A percentile compares a stretch with the other conserved stretches of the same genome.
Conservation (phyloP, 352 stramenopile genomes). For the Phytophthora pisi region DNA sequence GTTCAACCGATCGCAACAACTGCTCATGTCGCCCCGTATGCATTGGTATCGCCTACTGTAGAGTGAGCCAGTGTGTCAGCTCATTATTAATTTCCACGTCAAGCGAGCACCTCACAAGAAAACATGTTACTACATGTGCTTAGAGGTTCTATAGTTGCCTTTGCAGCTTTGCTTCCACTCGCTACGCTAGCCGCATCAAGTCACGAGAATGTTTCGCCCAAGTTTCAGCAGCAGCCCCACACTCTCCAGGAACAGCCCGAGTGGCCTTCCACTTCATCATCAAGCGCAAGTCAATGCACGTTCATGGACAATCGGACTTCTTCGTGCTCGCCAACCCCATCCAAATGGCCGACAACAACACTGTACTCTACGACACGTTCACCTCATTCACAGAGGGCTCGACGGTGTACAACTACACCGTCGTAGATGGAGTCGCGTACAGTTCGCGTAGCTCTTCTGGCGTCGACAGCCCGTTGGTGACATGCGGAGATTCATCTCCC, state of each 20-base stretch:
- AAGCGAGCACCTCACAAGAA: not conserved
- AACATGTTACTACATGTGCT: not conserved
- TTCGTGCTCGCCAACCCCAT: constrained; percentile 23
- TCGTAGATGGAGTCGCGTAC: constrained; percentile 29
- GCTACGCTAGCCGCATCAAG: not conserved
- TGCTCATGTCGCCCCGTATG: no score
- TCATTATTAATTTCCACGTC: not conserved
- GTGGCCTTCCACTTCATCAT: constrained; percentile 1
- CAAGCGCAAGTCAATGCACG: not conserved
- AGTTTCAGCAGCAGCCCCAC: not conserved
- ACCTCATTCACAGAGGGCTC: constrained; percentile 15
- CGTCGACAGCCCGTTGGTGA: not conserved
- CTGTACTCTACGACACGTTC: constrained; percentile 36
- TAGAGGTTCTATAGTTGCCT: not conserved
- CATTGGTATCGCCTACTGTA: no score
- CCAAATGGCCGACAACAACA: constrained; percentile 4
- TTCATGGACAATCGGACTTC: not conserved
- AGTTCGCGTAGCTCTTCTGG: not conserved
- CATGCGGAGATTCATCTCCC: constrained; percentile 7
- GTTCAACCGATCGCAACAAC: not conserved
- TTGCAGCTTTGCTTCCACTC: not conserved
- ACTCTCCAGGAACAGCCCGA: not conserved
- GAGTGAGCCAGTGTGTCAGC: not conserved
- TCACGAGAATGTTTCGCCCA: not conserved
- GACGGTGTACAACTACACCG: constrained; percentile 29